Evolutionary conservation across 345 rosid species (phyloP), one percentile per base, ranked within the genome.

Genomic region (Rhodamnia argentea): DNA sequence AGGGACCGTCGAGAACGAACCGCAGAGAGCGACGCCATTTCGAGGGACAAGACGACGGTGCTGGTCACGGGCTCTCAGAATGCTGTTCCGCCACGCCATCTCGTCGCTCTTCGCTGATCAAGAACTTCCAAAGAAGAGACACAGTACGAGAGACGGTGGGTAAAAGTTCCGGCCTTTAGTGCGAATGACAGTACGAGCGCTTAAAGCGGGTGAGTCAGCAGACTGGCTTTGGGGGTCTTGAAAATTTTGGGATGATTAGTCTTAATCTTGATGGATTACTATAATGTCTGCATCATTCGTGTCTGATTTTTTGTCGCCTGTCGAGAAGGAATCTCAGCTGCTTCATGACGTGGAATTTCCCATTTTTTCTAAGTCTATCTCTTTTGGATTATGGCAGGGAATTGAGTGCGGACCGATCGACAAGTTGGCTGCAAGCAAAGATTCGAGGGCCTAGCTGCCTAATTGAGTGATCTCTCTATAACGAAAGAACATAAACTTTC

Each of bases 81-180:
- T 52, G 86, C 87, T 91, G 42, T 82, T 86, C 47, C 86, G 89
- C 52, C 90, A 87, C 90, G 93, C 92, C 97, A 93, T 92, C 10
- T 81, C 82, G 56, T 23, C 47, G 47, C 81, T 42, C 1, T 10
- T 0, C 81, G 2, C 12, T 24, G 83, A 85, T 84, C 86, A 84
- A 60, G 47, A 51, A 84, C 37, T 6, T 16, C 9, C 42, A 18
- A 62, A 7, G n/a, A 2, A 12, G 81, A 47, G 56, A 57, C 74
- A 2, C 14, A 37, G 76, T 24, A 24, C 24, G 26, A 27, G 50
- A 44, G 40, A 52, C 29, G 44, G 55, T 15, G 4, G 23, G 55
- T 15, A 18, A 59, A 84, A 74, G 56, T 84, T 62, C 24, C 86
- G 54, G 52, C 86, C 54, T 37, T 84, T 60, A 10, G 81, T 20